Base-by-base conservation (phyloP, 2,329 filamentous ascomycete genomes). In the Davidsoniella australis region DNA sequence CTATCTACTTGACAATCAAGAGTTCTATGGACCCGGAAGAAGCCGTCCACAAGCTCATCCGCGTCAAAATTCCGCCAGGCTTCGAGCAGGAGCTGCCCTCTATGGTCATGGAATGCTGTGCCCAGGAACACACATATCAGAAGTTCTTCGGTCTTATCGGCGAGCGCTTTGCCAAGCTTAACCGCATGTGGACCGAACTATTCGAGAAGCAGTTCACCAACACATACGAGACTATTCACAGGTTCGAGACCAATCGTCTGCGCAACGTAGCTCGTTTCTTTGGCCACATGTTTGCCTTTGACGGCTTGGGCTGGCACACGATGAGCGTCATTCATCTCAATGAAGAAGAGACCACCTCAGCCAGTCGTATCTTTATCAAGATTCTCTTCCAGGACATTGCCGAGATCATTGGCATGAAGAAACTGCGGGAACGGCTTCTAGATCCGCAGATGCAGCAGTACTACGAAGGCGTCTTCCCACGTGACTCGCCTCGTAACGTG, bases 1-100 rank as follows among this genome's bases (percentile, higher is more conserved):
- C 85, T 5, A 98, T 96, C 57, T 98, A 98, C 64, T 72, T 98
- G 54, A 98, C 89, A 9, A 94, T 98, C 63, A 94, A 94, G 85
- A 94, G 85, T 38, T 91, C 85, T 58, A 85, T 91, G 56, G 86
- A 93, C 52, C 93, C 94, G 50, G 91, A 98, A 66, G 91, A 98
- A 76, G 87, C 85, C 53, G 88, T 86, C 53, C 91, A 98, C 70
- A 98, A 96, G 67, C 72, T 98, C 56, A 91, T 96, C 78, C 88
- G 86, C 65, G 80, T 98, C 61, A 85, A 85, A 55, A 72, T 98
- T 8, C 91, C 91, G 1, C 69, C 77, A 10, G 91, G 91, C 3
- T 76, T 89, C 59, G 91, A 98, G 63, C 73, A 80, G 5, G 91
- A 98, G 63, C 71, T 98, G 41, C 87, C 88, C 1, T 93, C 85